These are phyloP conservation scores for Bipolaris oryzae DNA, from an alignment of 2,329 filamentous ascomycete species.

Conservation along the genomic window DNA sequence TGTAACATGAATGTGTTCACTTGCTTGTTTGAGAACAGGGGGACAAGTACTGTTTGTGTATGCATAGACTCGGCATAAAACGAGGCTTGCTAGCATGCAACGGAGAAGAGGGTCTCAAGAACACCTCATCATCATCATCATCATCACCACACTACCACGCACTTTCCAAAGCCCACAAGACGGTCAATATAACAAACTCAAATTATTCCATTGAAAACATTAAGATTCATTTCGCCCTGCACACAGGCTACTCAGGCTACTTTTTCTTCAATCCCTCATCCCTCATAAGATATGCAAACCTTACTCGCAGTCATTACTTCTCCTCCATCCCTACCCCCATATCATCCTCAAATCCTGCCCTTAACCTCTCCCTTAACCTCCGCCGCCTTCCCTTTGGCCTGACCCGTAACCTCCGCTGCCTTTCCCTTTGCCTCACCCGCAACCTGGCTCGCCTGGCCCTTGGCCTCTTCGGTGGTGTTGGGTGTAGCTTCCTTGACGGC, in stretches of 20 bases:
- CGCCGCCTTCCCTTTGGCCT: constrained; percentile 53
- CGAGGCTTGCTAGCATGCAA: no score
- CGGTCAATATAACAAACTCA: no score
- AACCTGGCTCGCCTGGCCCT: constrained; percentile 51
- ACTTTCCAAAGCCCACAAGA: no score
- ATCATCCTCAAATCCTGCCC: neutral
- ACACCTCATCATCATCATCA: no score
- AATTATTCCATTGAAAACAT: constrained; percentile 1
- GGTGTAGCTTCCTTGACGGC: constrained; percentile 47
- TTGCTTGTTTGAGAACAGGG: no score
- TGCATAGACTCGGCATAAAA: no score
- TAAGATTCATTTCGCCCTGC: constrained; percentile 3
- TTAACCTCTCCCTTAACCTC: constrained; percentile 55
- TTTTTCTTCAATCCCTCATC: neutral
- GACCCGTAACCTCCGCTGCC: constrained; percentile 52
- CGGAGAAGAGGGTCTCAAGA: no score
- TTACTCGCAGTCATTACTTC: constrained; percentile 1
- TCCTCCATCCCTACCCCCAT: no score
- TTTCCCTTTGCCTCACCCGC: constrained; percentile 51
- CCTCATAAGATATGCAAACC: neutral
- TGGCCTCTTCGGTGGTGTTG: constrained; percentile 43
- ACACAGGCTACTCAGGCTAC: neutral
- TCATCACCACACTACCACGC: no score
- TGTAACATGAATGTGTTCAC: no score
- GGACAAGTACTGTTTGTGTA: no score